These are phyloP conservation scores for Dothidotthia symphoricarpi DNA, from an alignment of 2,329 filamentous ascomycete genomes.

Conservation along the genomic window DNA sequence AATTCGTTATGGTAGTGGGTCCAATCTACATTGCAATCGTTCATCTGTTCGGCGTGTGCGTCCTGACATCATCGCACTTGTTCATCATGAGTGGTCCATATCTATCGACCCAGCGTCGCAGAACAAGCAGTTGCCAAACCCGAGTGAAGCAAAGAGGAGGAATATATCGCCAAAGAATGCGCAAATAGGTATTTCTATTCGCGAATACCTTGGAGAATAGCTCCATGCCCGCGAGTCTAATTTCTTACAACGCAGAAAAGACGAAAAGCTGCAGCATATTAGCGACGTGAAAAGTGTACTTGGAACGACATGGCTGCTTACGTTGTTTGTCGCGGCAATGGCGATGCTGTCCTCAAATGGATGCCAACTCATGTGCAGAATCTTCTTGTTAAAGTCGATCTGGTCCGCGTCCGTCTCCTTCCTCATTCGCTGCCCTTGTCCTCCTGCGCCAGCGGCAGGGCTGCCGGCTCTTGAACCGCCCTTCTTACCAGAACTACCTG, in stretches of 20 bases:
- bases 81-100: conserved; percentile 23
- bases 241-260: conserved; percentile 53
- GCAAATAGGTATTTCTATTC: conserved; percentile 29
- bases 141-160: conserved; percentile 28
- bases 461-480: conserved; percentile 82
- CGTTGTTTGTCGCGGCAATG: conserved; percentile 98
- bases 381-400: conserved; percentile 99
- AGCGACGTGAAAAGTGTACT: conserved; percentile 1
- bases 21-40: conserved; percentile 32
- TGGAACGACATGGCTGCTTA: conserved; percentile 53
- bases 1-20: conserved; percentile 34
- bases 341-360: conserved; percentile 99
- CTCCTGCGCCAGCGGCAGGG: conserved; percentile 68
- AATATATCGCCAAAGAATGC: conserved; percentile 30
- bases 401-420: conserved; percentile 99
- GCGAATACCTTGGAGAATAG: conserved; percentile 26
- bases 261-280: conserved; percentile 52
- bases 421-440: conserved; percentile 89
- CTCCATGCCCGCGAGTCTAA: conserved; percentile 20
- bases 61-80: conserved; percentile 25
- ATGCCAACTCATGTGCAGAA: conserved; percentile 99
- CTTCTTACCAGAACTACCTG: conserved; percentile 75
- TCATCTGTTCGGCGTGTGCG: conserved; percentile 26
- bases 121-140: conserved; percentile 25
- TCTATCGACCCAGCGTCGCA: conserved; percentile 36